A percentile compares a stretch with the other conserved stretches of the same genome.
Conservation (phyloP, 2,329 filamentous ascomycete species). For the Cladophialophora immunda region DNA sequence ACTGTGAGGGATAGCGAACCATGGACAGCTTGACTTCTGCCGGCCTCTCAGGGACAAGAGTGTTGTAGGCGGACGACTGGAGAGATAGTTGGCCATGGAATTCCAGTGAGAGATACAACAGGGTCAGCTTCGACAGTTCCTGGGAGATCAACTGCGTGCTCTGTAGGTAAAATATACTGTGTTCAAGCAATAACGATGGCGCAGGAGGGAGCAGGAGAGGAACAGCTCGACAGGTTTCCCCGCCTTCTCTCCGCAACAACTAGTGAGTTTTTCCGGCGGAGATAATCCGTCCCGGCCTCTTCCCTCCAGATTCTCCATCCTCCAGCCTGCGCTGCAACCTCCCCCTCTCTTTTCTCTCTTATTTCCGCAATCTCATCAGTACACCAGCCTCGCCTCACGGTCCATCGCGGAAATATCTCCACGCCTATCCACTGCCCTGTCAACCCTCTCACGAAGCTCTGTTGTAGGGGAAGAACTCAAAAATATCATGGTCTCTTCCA, state of each 20-base stretch:
- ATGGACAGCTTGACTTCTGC: not conserved
- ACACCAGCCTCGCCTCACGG: constrained; percentile 17
- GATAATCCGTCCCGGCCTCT: not conserved
- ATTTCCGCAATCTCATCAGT: constrained; percentile 15
- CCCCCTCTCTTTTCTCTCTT: constrained; percentile 7
- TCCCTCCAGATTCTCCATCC: not conserved
- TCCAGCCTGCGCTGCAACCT: not conserved
- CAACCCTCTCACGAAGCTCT: not conserved
- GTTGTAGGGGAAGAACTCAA: not conserved
- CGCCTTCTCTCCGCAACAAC: not conserved
- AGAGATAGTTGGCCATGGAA: not conserved
- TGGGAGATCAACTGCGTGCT: not conserved
- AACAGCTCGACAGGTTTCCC: not conserved
- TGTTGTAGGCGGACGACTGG: not conserved
- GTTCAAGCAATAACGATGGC: not conserved
- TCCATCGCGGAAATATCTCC: constrained; percentile 34
- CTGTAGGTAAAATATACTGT: not conserved
- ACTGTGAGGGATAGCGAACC: not conserved
- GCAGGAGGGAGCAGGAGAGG: not conserved
- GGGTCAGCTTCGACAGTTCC: not conserved
- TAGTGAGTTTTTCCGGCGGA: not conserved
- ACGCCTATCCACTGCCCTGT: constrained; percentile 10
- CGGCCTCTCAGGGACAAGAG: not conserved
- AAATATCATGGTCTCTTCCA: constrained; percentile 27
- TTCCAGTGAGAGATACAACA: not conserved